phyloP scores from a whole-genome alignment of 495 filamentous ascomycete genomes.

The Penicillium fimorum region DNA sequence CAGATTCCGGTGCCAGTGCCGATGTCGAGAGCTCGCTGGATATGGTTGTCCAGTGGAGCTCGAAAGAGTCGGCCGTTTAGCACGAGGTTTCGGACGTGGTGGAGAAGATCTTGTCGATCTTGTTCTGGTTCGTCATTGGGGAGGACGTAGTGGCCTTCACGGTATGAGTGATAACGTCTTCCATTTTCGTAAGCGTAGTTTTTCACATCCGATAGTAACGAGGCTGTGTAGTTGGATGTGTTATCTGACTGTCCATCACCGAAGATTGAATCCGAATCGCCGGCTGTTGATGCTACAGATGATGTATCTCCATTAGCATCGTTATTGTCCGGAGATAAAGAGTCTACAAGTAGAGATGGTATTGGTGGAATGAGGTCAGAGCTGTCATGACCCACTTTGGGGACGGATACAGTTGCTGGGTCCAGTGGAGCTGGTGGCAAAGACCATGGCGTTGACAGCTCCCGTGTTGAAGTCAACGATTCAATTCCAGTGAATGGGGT shows the following conservation, averaged over 20 bases:
- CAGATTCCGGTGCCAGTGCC: slow-evolving; percentile 68
- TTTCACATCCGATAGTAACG: slow-evolving; percentile 26
- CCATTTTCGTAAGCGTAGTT: slow-evolving; percentile 55
- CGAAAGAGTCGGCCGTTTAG: slow-evolving; percentile 58
- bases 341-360: background rate
- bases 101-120: slow-evolving; percentile 47
- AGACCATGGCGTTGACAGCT: background rate
- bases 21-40: slow-evolving; percentile 63
- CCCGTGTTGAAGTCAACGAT: background rate
- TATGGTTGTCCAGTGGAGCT: slow-evolving; percentile 55
- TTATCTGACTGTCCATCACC: slow-evolving; percentile 21
- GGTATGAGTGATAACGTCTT: slow-evolving; percentile 64
- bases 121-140: slow-evolving; percentile 42
- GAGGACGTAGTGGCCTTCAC: slow-evolving; percentile 62
- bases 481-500: background rate
- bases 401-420: background rate
- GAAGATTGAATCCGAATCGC: slow-evolving; percentile 20
- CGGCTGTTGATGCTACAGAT: slow-evolving; percentile 18
- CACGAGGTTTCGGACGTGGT: slow-evolving; percentile 51
- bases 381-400: background rate
- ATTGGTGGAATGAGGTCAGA: background rate
- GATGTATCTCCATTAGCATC: slow-evolving; percentile 7
- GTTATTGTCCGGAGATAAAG: background rate
- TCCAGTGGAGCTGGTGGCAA: background rate
- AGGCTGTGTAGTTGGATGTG: slow-evolving; percentile 26